Base-by-base conservation (phyloP, 768 basidiomycete species). In the Kondoa malvinella region DNA sequence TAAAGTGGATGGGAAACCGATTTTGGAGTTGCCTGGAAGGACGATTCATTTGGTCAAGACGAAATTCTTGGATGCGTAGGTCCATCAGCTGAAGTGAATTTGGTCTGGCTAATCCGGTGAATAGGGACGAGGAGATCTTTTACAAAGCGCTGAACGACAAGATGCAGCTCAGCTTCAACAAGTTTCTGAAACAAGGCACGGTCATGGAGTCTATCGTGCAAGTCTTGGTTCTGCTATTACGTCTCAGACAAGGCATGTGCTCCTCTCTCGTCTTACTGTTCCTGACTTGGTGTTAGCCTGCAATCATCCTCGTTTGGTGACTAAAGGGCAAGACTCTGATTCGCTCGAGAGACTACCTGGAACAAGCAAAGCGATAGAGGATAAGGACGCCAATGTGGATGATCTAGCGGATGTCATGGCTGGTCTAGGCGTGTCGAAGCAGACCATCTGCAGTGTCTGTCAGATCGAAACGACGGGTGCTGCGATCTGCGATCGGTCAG, bases 271-370 rank as follows among this genome's bases (percentile, higher is more conserved):
- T n/a, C n/a, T n/a, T n/a, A n/a, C n/a, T n/a, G n/a, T n/a, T n/a
- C n/a, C n/a, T n/a, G 83, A 92, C 31, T 80, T 95, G 60, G 85
- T 92, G 33, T 92, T 96, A 82, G 90, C 92, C 87, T 69, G 30
- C 75, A 87, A 90, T 72, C 92, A 95, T 73, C 91, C 92, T 0
- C 80, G 83, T 0, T 82, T 95, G 12, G 85, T 94, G 16, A 83
- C 85, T 1, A 85, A 87, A 69, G 87, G 87, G 17, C 25, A 34
- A 40, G 67, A 68, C 16, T 3, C 30, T 15, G 69, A 68, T 57
- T 66, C 66, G 21, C 61, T 67, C 29, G 68, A 69, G 31, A 31
- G 40, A 3, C n/a, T 40, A 4, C 17, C 34, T 17, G 65, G 25
- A 32, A 33, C 67, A 60, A 57, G 40, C 26, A 60, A 64, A 3